Conservation (phyloP, 441 rosid genomes). For the Syzygium syzygioides region DNA sequence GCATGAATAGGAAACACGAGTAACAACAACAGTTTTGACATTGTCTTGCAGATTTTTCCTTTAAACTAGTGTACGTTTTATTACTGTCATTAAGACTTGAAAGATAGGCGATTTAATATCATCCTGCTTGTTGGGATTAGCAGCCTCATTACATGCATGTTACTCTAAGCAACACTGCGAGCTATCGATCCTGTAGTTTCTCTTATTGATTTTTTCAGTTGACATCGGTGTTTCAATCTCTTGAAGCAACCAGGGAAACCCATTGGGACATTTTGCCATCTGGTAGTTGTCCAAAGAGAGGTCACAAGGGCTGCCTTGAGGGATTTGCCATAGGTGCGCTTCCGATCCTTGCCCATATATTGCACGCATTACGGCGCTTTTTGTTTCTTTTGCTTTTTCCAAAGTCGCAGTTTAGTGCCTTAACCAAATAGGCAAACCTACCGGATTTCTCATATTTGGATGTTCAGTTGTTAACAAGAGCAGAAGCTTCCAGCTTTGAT, state of each 20-base stretch:
- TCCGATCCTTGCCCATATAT: neutral
- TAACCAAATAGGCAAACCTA: neutral
- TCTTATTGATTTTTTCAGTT: neutral
- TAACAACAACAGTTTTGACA: neutral
- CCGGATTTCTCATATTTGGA: neutral
- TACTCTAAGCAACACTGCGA: neutral
- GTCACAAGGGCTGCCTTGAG: too few relatives aligned
- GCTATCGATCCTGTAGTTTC: neutral
- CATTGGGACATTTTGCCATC: too few relatives aligned
- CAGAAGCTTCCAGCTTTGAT: neutral
- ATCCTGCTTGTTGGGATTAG: neutral
- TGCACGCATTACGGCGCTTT: neutral
- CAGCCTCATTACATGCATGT: neutral
- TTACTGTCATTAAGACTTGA: neutral
- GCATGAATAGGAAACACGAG: neutral
- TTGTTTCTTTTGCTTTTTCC: neutral
- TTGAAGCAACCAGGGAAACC: neutral
- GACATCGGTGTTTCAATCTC: neutral
- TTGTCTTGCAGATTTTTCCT: neutral
- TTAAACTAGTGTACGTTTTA: neutral
- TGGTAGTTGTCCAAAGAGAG: too few relatives aligned
- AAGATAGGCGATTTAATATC: neutral
- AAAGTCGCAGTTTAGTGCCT: neutral
- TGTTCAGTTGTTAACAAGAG: neutral
- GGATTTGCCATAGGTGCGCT: too few relatives aligned